Conservation (phyloP, 2,329 filamentous ascomycete genomes). For the Colletotrichum higginsianum region DNA sequence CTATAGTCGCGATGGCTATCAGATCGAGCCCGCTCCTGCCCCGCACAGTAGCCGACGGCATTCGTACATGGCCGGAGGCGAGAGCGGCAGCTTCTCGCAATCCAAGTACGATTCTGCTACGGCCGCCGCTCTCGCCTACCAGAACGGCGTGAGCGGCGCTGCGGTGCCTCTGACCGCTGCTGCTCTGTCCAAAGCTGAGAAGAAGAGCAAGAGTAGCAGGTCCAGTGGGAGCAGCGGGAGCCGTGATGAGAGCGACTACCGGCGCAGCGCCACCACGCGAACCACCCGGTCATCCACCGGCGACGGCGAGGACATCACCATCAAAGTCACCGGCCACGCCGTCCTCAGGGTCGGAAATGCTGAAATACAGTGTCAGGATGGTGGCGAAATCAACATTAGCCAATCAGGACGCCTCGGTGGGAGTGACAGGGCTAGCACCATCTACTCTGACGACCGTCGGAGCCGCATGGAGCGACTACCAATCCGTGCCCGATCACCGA, state of each 20-base stretch:
- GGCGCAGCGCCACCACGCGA: constrained; percentile 73
- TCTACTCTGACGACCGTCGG: constrained; percentile 65
- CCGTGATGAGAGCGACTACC: constrained; percentile 75
- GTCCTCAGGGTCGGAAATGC: constrained; percentile 69
- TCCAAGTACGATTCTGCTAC: constrained; percentile 62
- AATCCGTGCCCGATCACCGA: constrained; percentile 62
- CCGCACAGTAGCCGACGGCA: constrained; percentile 52
- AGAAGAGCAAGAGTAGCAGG: constrained; percentile 64
- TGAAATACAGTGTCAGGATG: constrained; percentile 72
- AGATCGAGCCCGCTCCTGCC: constrained; percentile 57
- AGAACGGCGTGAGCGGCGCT: constrained; percentile 65
- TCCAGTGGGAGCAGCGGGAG: constrained; percentile 73
- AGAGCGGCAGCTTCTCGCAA: constrained; percentile 54
- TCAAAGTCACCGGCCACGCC: constrained; percentile 71
- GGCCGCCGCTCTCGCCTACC: constrained; percentile 63
- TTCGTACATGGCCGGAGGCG: constrained; percentile 58
- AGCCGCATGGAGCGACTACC: constrained; percentile 61
- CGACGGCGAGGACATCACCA: constrained; percentile 71
- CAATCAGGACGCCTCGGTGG: constrained; percentile 57
- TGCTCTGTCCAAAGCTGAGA: constrained; percentile 65
- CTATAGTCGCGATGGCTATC: constrained; percentile 58
- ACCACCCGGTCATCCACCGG: constrained; percentile 67
- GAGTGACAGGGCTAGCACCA: constrained; percentile 67
- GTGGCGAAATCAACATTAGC: constrained; percentile 72
- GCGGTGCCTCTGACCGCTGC: constrained; percentile 69